phyloP scores from a whole-genome alignment of 2,329 filamentous ascomycete genomes.

The Ophiostoma australiae region DNA sequence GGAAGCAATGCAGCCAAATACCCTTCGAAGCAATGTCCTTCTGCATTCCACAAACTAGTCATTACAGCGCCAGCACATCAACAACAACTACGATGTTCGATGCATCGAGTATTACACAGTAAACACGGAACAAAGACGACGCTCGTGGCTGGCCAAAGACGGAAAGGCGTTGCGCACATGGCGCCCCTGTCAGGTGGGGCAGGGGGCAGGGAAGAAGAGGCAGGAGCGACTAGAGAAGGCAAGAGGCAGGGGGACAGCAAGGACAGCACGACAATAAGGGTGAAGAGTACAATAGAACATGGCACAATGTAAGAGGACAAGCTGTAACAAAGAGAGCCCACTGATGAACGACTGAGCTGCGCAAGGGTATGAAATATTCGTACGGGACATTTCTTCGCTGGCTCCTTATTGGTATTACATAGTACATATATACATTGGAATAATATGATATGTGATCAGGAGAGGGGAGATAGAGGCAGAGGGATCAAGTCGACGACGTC shows the following conservation, averaged over 20 bases:
- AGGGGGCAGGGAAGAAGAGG: neutral
- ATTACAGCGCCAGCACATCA: too few species aligned
- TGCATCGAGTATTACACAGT: too few species aligned
- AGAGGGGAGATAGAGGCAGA: too few species aligned
- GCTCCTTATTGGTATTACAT: neutral
- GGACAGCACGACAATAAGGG: neutral
- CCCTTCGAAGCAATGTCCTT: neutral
- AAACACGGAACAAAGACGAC: neutral
- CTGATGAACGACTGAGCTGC: neutral
- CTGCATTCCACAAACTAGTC: too few species aligned
- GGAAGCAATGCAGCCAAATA: neutral
- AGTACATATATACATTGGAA: neutral
- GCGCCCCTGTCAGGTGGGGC: slow-evolving; percentile 23
- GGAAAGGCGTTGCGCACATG: slow-evolving; percentile 25
- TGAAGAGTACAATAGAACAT: neutral
- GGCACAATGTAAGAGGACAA: neutral
- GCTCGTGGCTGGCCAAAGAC: slow-evolving; percentile 17
- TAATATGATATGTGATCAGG: neutral
- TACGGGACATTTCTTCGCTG: neutral
- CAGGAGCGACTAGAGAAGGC: neutral
- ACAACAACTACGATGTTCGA: too few species aligned
- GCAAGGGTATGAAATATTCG: neutral
- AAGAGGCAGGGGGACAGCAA: neutral
- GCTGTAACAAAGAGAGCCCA: neutral
- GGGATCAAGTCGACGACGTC: neutral